Evolutionary conservation across 768 basidiomycete species (phyloP).

Genomic region (Mycena leptocephala): DNA sequence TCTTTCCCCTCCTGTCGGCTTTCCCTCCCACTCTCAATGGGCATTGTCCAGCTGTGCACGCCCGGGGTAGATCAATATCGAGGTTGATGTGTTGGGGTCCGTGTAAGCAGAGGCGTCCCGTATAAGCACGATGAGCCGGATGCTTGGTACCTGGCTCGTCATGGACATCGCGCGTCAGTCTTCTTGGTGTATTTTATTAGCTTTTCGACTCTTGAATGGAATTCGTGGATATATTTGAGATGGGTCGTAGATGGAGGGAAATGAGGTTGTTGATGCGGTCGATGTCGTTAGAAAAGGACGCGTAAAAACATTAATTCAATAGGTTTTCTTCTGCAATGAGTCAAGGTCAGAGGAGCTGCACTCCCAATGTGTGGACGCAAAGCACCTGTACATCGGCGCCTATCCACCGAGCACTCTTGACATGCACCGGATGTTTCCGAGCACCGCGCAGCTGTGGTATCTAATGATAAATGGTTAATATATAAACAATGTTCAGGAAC

Average conservation of each 20-base stretch:
- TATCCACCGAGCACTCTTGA: too few species aligned
- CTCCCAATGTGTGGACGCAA: too few species aligned
- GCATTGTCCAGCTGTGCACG: too few species aligned
- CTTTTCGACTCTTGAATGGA: background rate
- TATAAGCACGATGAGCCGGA: slow-evolving; percentile 66
- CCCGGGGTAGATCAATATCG: slow-evolving; percentile 47
- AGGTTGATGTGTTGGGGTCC: slow-evolving; percentile 42
- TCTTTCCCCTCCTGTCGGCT: too few species aligned
- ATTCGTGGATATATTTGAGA: background rate
- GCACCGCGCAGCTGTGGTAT: too few species aligned
- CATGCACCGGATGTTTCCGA: too few species aligned
- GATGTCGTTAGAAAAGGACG: slow-evolving; percentile 16
- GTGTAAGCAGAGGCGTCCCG: slow-evolving; percentile 53
- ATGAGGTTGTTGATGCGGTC: background rate
- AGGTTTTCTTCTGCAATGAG: too few species aligned
- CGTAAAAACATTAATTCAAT: slow-evolving; percentile 20
- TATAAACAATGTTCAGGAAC: too few species aligned
- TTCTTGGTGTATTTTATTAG: background rate
- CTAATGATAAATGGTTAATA: too few species aligned
- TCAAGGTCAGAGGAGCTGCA: too few species aligned
- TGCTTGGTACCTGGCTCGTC: slow-evolving; percentile 64
- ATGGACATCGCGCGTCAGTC: background rate
- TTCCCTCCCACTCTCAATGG: too few species aligned
- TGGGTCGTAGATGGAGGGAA: background rate
- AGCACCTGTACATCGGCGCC: too few species aligned